phyloP scores from a whole-genome alignment of 23 red algal genomes.

The Rhodosorus marinus region DNA sequence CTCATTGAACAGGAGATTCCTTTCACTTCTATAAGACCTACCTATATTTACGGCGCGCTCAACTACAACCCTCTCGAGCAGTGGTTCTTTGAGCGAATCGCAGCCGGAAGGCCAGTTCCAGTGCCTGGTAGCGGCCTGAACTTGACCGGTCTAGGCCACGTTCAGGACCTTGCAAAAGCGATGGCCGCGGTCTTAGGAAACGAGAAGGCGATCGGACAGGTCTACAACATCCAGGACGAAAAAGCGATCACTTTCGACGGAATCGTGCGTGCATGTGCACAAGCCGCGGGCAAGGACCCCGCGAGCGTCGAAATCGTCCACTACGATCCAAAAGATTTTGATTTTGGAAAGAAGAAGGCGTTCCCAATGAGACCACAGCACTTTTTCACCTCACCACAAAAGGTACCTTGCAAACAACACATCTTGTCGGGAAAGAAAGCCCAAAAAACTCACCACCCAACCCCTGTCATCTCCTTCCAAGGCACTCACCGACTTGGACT shows the following conservation, averaged over 20 bases:
- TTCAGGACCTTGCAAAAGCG: conserved; percentile 74
- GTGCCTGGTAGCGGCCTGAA: conserved; percentile 82
- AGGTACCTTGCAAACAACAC: too few relatives aligned
- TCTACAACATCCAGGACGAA: conserved; percentile 95
- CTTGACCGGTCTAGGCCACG: conserved; percentile 90
- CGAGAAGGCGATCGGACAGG: conserved; percentile 23
- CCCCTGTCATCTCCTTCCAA: too few relatives aligned
- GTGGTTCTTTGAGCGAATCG: conserved; percentile 95
- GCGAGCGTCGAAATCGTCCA: conserved; percentile 59
- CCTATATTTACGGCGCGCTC: conserved; percentile 91
- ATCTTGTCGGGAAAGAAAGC: too few relatives aligned
- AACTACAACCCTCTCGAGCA: conserved; percentile 96
- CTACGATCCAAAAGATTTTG: conserved; percentile 80
- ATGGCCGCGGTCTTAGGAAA: conserved; percentile 53
- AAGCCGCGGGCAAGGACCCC: conserved; percentile 50
- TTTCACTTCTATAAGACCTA: conserved; percentile 81
- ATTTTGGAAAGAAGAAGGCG: conserved; percentile 74
- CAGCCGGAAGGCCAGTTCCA: conserved; percentile 52
- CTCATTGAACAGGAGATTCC: conserved; percentile 22
- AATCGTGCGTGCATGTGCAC: conserved; percentile 40
- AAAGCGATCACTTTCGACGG: conserved; percentile 81
- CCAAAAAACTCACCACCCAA: too few relatives aligned
- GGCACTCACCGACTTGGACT: conserved; percentile 73
- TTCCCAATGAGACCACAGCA: conserved; percentile 87
- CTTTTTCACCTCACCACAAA: conserved; percentile 78